phyloP scores from a whole-genome alignment of 768 basidiomycete genomes.

The Podaxis sp. region DNA sequence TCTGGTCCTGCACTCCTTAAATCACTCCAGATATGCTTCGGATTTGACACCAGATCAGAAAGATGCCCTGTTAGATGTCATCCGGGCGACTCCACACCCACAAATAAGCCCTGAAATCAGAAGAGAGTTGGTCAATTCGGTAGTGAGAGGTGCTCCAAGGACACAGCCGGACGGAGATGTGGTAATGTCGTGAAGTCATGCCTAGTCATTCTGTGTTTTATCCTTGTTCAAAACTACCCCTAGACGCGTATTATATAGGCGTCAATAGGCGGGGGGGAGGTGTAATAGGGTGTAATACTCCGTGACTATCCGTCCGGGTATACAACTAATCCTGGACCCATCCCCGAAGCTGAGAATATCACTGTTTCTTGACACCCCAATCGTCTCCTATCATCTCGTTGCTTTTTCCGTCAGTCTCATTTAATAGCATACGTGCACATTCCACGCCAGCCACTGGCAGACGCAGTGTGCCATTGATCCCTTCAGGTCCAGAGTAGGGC shows the following conservation, averaged over 20 bases:
- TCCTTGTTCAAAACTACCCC: neutral
- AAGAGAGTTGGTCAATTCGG: conserved; percentile 85
- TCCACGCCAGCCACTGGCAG: conserved; percentile 39
- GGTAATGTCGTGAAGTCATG: conserved; percentile 49
- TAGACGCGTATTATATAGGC: neutral
- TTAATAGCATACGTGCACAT: conserved; percentile 34
- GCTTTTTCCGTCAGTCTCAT: conserved; percentile 36
- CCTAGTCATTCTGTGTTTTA: neutral
- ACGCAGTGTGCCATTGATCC: conserved; percentile 24
- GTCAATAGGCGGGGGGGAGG: too few relatives aligned
- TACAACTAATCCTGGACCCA: neutral
- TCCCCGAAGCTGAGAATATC: neutral
- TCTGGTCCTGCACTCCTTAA: neutral
- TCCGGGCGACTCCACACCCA: conserved; percentile 81
- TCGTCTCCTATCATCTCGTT: conserved; percentile 38
- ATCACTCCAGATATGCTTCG: conserved; percentile 71
- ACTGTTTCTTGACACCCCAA: conserved; percentile 28
- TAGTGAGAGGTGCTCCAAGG: conserved; percentile 80
- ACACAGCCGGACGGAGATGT: conserved; percentile 64
- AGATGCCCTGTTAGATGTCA: conserved; percentile 92
- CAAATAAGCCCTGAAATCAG: conserved; percentile 90
- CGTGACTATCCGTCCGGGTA: too few relatives aligned
- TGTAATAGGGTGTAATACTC: too few relatives aligned
- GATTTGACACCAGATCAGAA: conserved; percentile 98
- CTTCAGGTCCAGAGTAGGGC: conserved; percentile 25